phyloP scores from a whole-genome alignment of 179 eudicot species.

The Corrigiola litoralis region DNA sequence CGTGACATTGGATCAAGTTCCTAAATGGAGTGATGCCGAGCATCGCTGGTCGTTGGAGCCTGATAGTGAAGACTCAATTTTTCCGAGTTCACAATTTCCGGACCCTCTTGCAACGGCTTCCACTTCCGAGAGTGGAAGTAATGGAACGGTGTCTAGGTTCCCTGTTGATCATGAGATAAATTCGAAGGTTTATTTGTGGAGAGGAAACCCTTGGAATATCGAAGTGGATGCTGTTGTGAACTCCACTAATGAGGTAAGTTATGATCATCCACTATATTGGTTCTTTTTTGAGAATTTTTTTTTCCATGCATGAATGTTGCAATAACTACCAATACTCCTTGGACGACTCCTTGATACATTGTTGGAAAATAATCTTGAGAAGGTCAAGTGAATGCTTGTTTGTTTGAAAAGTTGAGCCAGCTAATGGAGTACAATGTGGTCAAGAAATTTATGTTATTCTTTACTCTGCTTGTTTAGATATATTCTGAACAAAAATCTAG shows the following conservation, averaged over 20 bases:
- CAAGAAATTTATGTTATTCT: background rate
- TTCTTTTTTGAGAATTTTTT: constrained; percentile 1
- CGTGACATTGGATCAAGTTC: constrained; percentile 89
- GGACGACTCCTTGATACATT: too few relatives aligned
- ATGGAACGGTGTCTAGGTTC: constrained; percentile 65
- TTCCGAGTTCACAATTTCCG: constrained; percentile 47
- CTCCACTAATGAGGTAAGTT: constrained; percentile 79
- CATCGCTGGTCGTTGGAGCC: constrained; percentile 49
- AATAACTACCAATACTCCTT: too few relatives aligned
- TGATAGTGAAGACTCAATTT: constrained; percentile 55
- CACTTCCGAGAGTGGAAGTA: constrained; percentile 47
- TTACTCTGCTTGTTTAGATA: background rate
- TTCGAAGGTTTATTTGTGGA: constrained; percentile 87
- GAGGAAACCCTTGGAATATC: constrained; percentile 96
- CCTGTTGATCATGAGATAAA: constrained; percentile 85
- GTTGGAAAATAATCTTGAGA: background rate
- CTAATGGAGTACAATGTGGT: background rate
- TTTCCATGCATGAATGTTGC: background rate
- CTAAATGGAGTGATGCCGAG: constrained; percentile 88
- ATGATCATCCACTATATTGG: background rate
- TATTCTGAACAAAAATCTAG: background rate
- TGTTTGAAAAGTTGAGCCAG: background rate
- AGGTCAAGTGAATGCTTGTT: background rate
- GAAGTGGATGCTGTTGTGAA: constrained; percentile 99
- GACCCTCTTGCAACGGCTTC: constrained; percentile 77